Percentiles rank a stretch among this genome's conserved stretches.
Conservation (phyloP, 345 rosid species). For the Luvunga scandens region DNA sequence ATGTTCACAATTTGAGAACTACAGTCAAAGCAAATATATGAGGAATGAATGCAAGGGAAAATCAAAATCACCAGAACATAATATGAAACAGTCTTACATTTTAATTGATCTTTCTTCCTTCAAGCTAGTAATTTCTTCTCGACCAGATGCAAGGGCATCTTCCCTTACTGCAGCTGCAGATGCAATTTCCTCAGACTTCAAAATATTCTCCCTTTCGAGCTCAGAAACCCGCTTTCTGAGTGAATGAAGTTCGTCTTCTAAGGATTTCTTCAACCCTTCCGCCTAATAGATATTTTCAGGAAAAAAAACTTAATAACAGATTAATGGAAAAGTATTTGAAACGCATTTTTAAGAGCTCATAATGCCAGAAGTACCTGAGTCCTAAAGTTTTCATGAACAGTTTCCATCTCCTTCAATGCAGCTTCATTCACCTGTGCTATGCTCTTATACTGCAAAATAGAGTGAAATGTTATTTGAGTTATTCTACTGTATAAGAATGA, state of each 20-base stretch:
- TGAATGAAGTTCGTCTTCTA: slow-evolving; percentile 68
- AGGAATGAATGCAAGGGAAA: slow-evolving; percentile 8
- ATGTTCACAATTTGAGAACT: slow-evolving; percentile 68
- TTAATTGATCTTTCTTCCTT: slow-evolving; percentile 66
- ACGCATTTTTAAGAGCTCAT: slow-evolving; percentile 2
- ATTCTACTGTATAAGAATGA: background rate
- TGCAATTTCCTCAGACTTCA: slow-evolving; percentile 68
- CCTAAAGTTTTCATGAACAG: slow-evolving; percentile 77
- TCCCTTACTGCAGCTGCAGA: slow-evolving; percentile 63
- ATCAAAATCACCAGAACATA: slow-evolving; percentile 8
- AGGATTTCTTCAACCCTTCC: slow-evolving; percentile 58
- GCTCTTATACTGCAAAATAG: slow-evolving; percentile 73
- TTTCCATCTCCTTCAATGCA: slow-evolving; percentile 91
- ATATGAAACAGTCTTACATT: slow-evolving; percentile 39
- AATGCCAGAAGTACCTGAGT: slow-evolving; percentile 50
- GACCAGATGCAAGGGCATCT: slow-evolving; percentile 64
- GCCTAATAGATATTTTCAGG: slow-evolving; percentile 40
- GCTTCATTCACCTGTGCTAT: slow-evolving; percentile 92
- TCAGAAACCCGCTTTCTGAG: slow-evolving; percentile 69
- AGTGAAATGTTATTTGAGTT: slow-evolving; percentile 14
- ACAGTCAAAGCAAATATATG: slow-evolving; percentile 24
- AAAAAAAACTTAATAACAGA: background rate
- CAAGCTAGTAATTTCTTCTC: slow-evolving; percentile 60
- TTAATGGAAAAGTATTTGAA: background rate
- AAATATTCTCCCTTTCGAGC: slow-evolving; percentile 63